Evolutionary conservation across 768 basidiomycete genomes (phyloP), one percentile per base, ranked within the genome.

Genomic region (Ramaria rubella): DNA sequence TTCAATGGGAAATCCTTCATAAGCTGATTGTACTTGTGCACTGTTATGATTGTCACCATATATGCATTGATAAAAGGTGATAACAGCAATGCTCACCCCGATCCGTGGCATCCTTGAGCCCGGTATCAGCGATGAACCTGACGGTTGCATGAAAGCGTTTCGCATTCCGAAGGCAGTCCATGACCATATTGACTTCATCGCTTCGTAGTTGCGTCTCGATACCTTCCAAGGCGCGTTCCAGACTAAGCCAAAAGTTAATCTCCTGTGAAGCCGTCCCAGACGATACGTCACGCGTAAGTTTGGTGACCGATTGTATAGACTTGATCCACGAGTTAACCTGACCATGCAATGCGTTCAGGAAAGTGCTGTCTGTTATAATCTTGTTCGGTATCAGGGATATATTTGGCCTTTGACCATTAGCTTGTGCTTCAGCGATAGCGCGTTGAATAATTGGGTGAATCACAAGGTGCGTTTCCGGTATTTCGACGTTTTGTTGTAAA

Each of bases 1-100:
- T 99, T 96, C 27, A 99, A 77, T 0, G 96, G 96, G 64, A 98
- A 98, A 67, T 99, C 96, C 72, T 95, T 96, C 96, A 99, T 98
- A 56, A 98, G 78, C 60, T 90, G 86, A 65, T 99, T 98, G 76
- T 97, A 95, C 70, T 96, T 97, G 77, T 94, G 93, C 11, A 97
- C 95, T 91, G 62, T 5, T 11, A 24, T 19, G 11, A 17, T 1
- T 5, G 5, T 46, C 5, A 51, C n/a, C n/a, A n/a, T n/a, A n/a
- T n/a, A 52, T 40, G 54, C 17, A 8, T 26, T 21, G 17, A n/a
- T 52, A 23, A 44, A 17, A 4, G 34, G 6, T 3, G 24, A 4
- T 54, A 55, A 44, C 40, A 34, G 24, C 49, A 31, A 30, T 1
- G 71, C 85, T 64, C 59, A 87, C 89, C 90, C 3, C 85, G 75